Base-by-base conservation (phyloP, 2,329 filamentous ascomycete species). In the Calonectria hongkongensis region DNA sequence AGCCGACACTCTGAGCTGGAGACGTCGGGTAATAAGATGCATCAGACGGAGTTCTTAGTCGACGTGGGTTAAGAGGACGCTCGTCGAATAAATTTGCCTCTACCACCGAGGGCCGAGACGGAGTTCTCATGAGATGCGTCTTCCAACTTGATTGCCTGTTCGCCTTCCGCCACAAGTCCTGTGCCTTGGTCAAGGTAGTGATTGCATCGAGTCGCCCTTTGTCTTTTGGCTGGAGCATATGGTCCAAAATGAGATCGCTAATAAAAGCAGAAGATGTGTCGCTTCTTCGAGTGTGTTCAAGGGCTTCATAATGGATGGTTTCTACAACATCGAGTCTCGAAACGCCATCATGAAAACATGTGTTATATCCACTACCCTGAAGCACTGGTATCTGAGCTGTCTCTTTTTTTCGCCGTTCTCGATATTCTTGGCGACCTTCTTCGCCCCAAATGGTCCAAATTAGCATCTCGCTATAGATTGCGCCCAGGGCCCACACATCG, bases 401-500 rank as follows among this genome's bases (percentile, higher is more conserved):
- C 7, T 70, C 68, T 2, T 30, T 12, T 7, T 8, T 21, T 2
- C 74, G 64, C 16, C n/a, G 27, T 1, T 15, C 1, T 8, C 74
- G 65, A 30, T 74, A 75, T 0, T 50, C 0, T 0, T 76, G 66
- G 0, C 71, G 69, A 12, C 68, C 60, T 9, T 13, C 2, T 9
- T 69, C 65, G 6, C 65, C 68, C 21, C 30, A 12, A 5, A 70
- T 41, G 4, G 66, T 69, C 75, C 73, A 76, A n/a, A 76, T 41
- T 4, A 75, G 62, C 0, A 56, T 66, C 5, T 76, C 75, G n/a
- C 73, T 76, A 13, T 56, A 75, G 1, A 76, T 69, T 0, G 74
- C 73, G 0, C 74, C 74, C 0, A 76, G 54, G 0, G 71, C 64
- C 74, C 74, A 75, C 0, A 73, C 25, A 8, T 75, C 73, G 27